Percentiles rank a stretch among this genome's conserved stretches.
phyloP scores from a whole-genome alignment of 331 rosid genomes.

The Phaseolus coccineus region DNA sequence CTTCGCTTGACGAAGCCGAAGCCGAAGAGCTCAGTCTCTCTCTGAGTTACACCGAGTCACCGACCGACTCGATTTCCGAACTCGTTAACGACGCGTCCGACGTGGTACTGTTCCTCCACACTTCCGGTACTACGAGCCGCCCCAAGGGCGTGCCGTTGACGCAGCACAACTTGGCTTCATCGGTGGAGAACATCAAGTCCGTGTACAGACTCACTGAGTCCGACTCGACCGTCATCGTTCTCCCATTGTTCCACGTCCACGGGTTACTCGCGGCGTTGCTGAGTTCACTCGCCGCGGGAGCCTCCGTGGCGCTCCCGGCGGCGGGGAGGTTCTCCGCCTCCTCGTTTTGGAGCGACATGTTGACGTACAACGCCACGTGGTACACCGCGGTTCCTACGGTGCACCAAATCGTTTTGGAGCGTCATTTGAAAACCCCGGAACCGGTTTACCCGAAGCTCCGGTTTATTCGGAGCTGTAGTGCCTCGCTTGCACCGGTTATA shows the following conservation, averaged over 20 bases:
- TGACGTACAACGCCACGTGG: constrained; percentile 12
- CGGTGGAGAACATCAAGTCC: constrained; percentile 27
- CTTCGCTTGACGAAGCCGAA: constrained; percentile 30
- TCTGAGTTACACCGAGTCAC: constrained; percentile 34
- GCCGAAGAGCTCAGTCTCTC: constrained; percentile 47
- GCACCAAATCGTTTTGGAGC: constrained; percentile 19
- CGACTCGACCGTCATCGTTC: constrained; percentile 32
- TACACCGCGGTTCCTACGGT: constrained; percentile 29
- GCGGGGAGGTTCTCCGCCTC: constrained; percentile 29
- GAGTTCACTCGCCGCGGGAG: background rate
- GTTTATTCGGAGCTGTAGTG: constrained; percentile 29
- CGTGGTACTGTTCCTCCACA: constrained; percentile 26
- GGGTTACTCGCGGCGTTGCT: constrained; percentile 10
- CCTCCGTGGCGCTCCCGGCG: constrained; percentile 1
- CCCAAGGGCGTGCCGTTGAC: constrained; percentile 32
- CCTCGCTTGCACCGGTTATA: constrained; percentile 24
- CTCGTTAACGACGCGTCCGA: constrained; percentile 7
- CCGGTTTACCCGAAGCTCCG: constrained; percentile 34
- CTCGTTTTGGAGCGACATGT: constrained; percentile 22
- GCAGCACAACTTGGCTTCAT: constrained; percentile 23
- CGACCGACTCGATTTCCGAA: background rate
- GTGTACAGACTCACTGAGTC: constrained; percentile 27
- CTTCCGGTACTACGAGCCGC: constrained; percentile 33
- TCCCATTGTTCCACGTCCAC: constrained; percentile 25
- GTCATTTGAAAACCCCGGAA: constrained; percentile 2